Base-by-base conservation (phyloP, 495 filamentous ascomycete species). In the Penicillium fimorum region DNA sequence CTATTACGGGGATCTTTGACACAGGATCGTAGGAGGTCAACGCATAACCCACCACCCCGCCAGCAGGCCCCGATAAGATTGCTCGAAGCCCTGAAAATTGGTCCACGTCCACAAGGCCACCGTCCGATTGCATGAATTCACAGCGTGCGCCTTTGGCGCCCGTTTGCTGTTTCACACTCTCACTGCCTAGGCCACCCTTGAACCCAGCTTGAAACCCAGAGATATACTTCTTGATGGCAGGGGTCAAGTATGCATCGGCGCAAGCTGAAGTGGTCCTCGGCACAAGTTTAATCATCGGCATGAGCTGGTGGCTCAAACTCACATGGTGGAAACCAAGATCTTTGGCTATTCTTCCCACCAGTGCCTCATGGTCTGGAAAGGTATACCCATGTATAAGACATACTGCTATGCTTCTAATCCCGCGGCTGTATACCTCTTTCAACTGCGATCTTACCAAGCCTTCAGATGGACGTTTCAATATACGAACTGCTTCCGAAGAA, bases 191-290 rank as follows among this genome's bases (percentile, higher is more conserved):
- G 4, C 66, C 63, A 10, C 65, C 63, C 22, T 68, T 46, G 8
- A 94, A 84, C 40, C 85, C 89, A 50, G 82, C 78, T 53, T 87
- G 81, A 57, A 97, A 96, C 1, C 89, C 89, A 2, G 80, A 76
- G 50, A 96, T 91, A 66, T 97, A 96, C 67, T 87, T 88, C 67
- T 88, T 89, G 62, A 97, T 96, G 3, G 88, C 86, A 0, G 92
- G 92, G 0, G 92, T 96, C 20, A 96, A 79, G 69, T 96, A 97
- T 5, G 92, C 92, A 72, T 97, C 93, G 6, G 92, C 90, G 55
- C 89, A 93, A 8, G 92, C 89, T 18, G 89, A 92, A 0, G 90
- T 96, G 3, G 89, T 87, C 49, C 93, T 76, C 13, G 91, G 85
- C 41, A 79, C 65, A 7, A 79, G 60, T 59, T 78, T 79, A 55